Evolutionary conservation across 2,329 filamentous ascomycete genomes (phyloP).

Genomic region (Aspergillus flavus): DNA sequence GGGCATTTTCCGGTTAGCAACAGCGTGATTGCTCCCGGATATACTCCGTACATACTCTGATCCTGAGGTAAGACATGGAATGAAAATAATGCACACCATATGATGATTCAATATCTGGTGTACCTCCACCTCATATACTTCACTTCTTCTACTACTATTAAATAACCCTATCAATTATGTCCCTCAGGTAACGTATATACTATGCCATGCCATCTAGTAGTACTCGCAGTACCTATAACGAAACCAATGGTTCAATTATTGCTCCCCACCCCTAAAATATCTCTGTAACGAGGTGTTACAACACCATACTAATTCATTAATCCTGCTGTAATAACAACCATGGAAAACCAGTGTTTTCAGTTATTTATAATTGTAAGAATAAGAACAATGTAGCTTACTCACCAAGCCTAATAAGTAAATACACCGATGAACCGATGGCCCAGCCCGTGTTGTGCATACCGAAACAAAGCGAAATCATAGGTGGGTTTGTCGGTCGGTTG

Average conservation of each 20-base stretch:
- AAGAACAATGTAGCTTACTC: not conserved
- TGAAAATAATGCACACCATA: not conserved
- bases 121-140: not conserved
- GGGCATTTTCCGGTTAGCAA: slow-evolving; percentile 10
- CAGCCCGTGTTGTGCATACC: not conserved
- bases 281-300: not conserved
- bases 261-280: not conserved
- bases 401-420: slow-evolving; percentile 16
- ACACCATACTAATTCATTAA: not conserved
- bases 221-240: not conserved
- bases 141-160: not conserved
- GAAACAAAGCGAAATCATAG: not conserved
- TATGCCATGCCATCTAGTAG: not conserved
- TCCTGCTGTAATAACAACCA: not conserved
- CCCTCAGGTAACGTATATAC: not conserved
- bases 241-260: not conserved
- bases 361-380: not conserved
- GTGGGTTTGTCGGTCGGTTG: not conserved
- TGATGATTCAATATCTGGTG: not conserved
- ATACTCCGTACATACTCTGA: not conserved
- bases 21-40: slow-evolving; percentile 10
- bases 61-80: not conserved
- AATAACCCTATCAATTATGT: not conserved
- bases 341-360: not conserved
- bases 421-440: slow-evolving; percentile 22